Evolutionary conservation across 768 basidiomycete species (phyloP).

Genomic region (Pulveroboletus sp.): DNA sequence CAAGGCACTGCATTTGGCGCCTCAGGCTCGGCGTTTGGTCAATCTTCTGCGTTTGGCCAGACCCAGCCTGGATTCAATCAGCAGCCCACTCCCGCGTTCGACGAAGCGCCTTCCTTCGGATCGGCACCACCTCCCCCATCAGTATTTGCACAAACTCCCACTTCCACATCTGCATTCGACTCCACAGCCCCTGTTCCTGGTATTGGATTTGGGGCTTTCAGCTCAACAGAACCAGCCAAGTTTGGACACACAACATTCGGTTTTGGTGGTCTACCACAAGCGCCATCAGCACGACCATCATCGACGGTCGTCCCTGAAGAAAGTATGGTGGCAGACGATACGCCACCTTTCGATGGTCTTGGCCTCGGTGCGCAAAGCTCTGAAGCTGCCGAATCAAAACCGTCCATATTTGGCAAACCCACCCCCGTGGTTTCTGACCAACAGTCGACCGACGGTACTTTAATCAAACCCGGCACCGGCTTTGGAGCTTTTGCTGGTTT

Average conservation of each 20-base stretch:
- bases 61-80: slow-evolving; percentile 12
- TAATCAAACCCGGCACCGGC: slow-evolving; percentile 34
- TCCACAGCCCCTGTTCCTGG: slow-evolving; percentile 16
- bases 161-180: slow-evolving; percentile 18
- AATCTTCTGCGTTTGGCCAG: slow-evolving; percentile 24
- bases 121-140: slow-evolving; percentile 14
- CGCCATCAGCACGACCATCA: not conserved
- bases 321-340: slow-evolving; percentile 32
- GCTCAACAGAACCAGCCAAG: slow-evolving; percentile 27
- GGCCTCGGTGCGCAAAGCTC: slow-evolving; percentile 29
- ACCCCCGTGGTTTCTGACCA: slow-evolving; percentile 7
- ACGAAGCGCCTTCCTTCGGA: slow-evolving; percentile 15
- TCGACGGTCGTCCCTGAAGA: slow-evolving; percentile 22
- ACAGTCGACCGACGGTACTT: slow-evolving; percentile 14
- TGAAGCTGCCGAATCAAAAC: slow-evolving; percentile 23
- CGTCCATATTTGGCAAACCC: slow-evolving; percentile 33
- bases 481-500: slow-evolving; percentile 31
- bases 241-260: slow-evolving; percentile 32
- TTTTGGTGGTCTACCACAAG: slow-evolving; percentile 14
- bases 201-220: slow-evolving; percentile 32
- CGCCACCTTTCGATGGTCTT: slow-evolving; percentile 29
- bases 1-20: slow-evolving; percentile 19
- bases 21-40: slow-evolving; percentile 29
- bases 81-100: slow-evolving; percentile 24
- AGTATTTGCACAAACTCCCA: slow-evolving; percentile 16